phyloP scores from a whole-genome alignment of 164 flowering plant species.

The Chimonanthus salicifolius region DNA sequence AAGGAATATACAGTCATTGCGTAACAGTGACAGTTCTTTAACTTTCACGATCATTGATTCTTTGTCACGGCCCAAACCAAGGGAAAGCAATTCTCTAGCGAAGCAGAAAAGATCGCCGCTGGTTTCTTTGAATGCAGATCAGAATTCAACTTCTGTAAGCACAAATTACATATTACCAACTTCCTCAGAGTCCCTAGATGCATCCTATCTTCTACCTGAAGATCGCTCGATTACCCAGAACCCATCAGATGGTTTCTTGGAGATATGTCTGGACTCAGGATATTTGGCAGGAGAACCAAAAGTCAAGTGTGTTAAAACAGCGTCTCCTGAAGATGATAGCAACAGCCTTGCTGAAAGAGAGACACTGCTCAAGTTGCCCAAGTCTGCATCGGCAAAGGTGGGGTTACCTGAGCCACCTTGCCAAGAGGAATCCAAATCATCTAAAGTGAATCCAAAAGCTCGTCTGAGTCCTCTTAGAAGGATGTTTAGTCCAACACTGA shows the following conservation, averaged over 20 bases:
- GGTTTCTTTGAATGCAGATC: conserved; percentile 15
- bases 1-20: conserved; percentile 48
- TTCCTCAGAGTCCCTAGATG: conserved; percentile 12
- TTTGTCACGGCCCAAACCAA: conserved; percentile 31
- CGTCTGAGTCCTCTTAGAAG: conserved; percentile 48
- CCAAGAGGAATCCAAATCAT: conserved; percentile 32
- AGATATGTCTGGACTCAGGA: conserved; percentile 27
- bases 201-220: conserved; percentile 10
- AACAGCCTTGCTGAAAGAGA: conserved; percentile 42
- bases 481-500: conserved; percentile 66
- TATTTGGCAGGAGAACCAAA: conserved; percentile 17
- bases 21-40: conserved; percentile 27
- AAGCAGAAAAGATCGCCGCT: conserved; percentile 25
- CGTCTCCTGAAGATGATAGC: conserved; percentile 33
- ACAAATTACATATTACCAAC: conserved; percentile 13
- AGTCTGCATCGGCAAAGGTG: conserved; percentile 54
- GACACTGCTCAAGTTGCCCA: conserved; percentile 26
- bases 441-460: conserved; percentile 38
- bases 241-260: conserved; percentile 30
- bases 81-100: conserved; percentile 27
- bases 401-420: conserved; percentile 38
- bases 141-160: conserved; percentile 11
- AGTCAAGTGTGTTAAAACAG: conserved; percentile 24
- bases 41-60: conserved; percentile 45
- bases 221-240: background rate